Evolutionary conservation across 2,329 filamentous ascomycete species (phyloP), one percentile per base, ranked within the genome.

Genomic region (Fusarium albidum): DNA sequence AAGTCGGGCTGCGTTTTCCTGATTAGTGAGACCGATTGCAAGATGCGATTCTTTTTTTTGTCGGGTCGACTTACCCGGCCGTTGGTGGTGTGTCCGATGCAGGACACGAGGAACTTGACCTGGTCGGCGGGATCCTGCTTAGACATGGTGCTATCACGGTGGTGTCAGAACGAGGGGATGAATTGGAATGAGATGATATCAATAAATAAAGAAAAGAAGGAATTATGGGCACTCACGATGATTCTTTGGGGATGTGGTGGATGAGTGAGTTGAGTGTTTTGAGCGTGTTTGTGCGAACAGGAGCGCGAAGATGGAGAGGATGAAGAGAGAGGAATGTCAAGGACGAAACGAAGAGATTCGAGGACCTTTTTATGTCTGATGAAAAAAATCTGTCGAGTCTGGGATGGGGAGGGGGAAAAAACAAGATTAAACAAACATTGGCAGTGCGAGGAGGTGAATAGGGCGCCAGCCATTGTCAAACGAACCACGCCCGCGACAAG

Each of bases 41-140:
- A 2, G 6, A 29, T 5, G 12, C 1, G 9, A 17, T 6, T 15
- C 11, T 27, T 3, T 34, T 6, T n/a, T n/a, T n/a, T n/a, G n/a
- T n/a, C n/a, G n/a, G n/a, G 14, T 28, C 1, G 2, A 65, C 75
- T 66, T 71, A 88, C 87, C 70, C 83, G 85, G 55, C 86, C 86
- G 57, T 79, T 79, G 64, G 73, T 78, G 9, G 83, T 81, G 70
- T 86, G 73, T 46, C 81, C 79, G 69, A 90, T 87, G 72, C 88
- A 90, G 46, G 78, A 77, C 41, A 90, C 79, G 18, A 91, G 77
- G 68, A 91, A 89, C 56, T 80, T 82, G 72, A 90, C 79, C 62
- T 89, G 85, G 0, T 73, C 72, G 25, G 84, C 78, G 15, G 82
- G 75, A 25, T 83, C 79, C 17, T 74, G 73, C 52, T 75, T 69